Base-by-base conservation (phyloP, 2,329 filamentous ascomycete species). In the Cordyceps militaris region DNA sequence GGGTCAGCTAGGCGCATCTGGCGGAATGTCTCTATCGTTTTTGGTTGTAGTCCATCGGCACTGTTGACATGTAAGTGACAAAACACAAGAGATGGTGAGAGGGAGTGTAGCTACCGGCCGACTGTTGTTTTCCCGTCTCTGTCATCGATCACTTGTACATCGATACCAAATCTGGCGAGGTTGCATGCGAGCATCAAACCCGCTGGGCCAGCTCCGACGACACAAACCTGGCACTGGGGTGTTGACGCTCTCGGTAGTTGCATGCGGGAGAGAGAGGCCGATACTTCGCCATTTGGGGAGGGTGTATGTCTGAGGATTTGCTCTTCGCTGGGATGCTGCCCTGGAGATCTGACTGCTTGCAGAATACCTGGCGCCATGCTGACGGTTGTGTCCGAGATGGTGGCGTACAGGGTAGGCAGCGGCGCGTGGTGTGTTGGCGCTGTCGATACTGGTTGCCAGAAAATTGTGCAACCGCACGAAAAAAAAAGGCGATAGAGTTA, bases 1-100 rank as follows among this genome's bases (percentile, higher is more conserved):
- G 81, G 75, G 61, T 89, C 86, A n/a, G 83, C 85, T n/a, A 90
- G 72, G 34, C 86, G 78, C 76, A 91, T 83, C 71, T 89, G 87
- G 61, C 83, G 81, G 64, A 90, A 81, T 0, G 87, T 91, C 73
- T 91, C 87, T 64, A 91, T 88, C 1, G 86, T 87, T 72, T 91
- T 91, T 46, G 87, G 87, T 66, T 91, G 87, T 54, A 91, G 74
- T 42, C 87, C 87, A 69, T 91, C 88, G 61, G 86, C 86, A 68
- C 78, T 80, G 64, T 24, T 10, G 10, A 16, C 23, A 36, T 28
- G 54, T 57, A 16, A 58, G 48, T 21, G 21, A 19, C 38, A 34
- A 19, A 23, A 28, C 16, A 28, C 21, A 44, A 14, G 36, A 14
- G 26, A 13, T 51, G n/a, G 21, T 2, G 9, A 14, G 16, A 14